Percentiles rank a stretch among this genome's conserved stretches.
Conservation (phyloP, 305 asterid genomes). For the Fraxinus baroniana region DNA sequence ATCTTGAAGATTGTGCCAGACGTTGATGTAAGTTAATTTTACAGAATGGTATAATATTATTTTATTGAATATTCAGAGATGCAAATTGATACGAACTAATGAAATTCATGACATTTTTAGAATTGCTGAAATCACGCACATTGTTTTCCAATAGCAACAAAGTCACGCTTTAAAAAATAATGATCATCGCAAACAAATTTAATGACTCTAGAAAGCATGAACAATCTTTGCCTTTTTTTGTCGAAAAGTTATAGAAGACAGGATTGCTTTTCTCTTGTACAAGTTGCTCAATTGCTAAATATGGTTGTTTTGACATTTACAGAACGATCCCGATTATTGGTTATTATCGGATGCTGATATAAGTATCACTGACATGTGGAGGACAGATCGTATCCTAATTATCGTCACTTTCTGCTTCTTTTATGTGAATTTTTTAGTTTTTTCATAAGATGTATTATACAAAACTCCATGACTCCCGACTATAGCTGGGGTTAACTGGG, state of each 20-base stretch:
- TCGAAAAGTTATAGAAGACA: not conserved
- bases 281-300: not conserved
- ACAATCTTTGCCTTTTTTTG: not conserved
- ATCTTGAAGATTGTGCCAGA: slow-evolving; percentile 89
- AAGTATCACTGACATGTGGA: not conserved
- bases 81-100: not conserved
- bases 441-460: not conserved
- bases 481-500: not conserved
- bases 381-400: not conserved
- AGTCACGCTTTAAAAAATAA: not conserved
- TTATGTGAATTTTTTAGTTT: not conserved
- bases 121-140: not conserved
- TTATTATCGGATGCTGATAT: not conserved
- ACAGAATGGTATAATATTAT: not conserved
- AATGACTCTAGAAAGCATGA: not conserved
- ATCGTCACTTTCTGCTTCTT: not conserved
- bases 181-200: not conserved
- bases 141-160: not conserved
- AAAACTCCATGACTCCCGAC: not conserved
- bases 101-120: not conserved
- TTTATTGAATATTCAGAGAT: not conserved
- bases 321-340: not conserved
- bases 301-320: not conserved
- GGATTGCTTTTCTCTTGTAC: not conserved
- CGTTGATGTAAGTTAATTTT: slow-evolving; percentile 64